Percentiles rank a stretch among this genome's conserved stretches.
Evolutionary conservation across 2,329 filamentous ascomycete genomes (phyloP).

Genomic region (Endothia cerciana): DNA sequence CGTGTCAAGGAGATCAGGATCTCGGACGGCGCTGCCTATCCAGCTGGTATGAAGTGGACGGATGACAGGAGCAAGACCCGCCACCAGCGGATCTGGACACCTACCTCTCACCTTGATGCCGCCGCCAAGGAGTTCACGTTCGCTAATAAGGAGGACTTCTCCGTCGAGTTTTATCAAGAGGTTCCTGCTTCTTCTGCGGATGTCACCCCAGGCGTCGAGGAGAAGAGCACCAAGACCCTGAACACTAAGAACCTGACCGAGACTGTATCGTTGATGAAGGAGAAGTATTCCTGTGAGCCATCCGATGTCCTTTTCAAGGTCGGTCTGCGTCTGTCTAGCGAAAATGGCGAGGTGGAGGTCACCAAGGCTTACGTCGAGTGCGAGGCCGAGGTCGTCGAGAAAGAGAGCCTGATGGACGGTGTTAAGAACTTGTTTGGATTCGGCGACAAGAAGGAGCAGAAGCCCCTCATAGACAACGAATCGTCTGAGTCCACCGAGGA

Average conservation of each 20-base stretch:
- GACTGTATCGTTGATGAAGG: constrained; percentile 76
- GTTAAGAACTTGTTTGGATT: constrained; percentile 97
- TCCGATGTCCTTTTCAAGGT: constrained; percentile 82
- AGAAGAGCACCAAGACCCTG: constrained; percentile 67
- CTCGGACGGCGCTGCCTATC: constrained; percentile 75
- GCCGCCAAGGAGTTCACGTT: constrained; percentile 84
- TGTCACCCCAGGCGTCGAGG: constrained; percentile 46
- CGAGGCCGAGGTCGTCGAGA: constrained; percentile 72
- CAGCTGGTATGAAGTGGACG: constrained; percentile 75
- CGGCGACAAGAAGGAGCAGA: constrained; percentile 86
- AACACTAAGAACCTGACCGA: constrained; percentile 85
- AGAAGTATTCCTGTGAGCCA: constrained; percentile 76
- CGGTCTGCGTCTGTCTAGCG: constrained; percentile 69
- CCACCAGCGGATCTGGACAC: constrained; percentile 81
- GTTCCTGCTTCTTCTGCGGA: constrained; percentile 51
- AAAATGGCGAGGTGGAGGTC: constrained; percentile 81
- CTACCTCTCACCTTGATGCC: constrained; percentile 73
- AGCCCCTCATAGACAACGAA: constrained; percentile 68
- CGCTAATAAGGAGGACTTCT: constrained; percentile 80
- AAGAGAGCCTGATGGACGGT: constrained; percentile 84
- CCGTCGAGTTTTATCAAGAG: constrained; percentile 78
- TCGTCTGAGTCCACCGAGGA: constrained; percentile 47
- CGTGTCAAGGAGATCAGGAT: constrained; percentile 95
- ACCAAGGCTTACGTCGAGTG: constrained; percentile 80
- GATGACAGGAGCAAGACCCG: constrained; percentile 69